Conservation (phyloP, 768 basidiomycete species). For the Kwoniella bestiolae region DNA sequence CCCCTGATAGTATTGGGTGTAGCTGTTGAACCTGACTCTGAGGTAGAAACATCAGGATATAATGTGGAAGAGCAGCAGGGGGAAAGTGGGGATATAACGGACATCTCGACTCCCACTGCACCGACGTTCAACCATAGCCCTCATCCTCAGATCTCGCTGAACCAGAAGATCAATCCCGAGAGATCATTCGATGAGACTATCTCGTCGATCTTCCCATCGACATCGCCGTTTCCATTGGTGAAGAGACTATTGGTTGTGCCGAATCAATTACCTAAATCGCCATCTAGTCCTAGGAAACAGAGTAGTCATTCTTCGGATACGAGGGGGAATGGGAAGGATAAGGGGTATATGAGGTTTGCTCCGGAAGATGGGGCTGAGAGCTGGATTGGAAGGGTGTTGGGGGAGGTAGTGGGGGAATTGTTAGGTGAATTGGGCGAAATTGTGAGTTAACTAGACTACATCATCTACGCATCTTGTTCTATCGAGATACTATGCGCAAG, state of each 20-base stretch:
- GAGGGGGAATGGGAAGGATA: conserved; percentile 60
- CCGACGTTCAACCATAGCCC: conserved; percentile 19
- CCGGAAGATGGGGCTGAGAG: conserved; percentile 72
- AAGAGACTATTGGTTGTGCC: conserved; percentile 56
- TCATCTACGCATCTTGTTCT: too few relatives aligned
- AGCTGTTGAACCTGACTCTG: conserved; percentile 65
- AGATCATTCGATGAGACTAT: conserved; percentile 69
- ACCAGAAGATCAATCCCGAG: conserved; percentile 59
- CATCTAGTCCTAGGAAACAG: conserved; percentile 58
- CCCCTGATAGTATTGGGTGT: conserved; percentile 88
- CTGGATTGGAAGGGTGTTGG: conserved; percentile 84
- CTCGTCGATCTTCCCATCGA: conserved; percentile 69
- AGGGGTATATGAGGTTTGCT: conserved; percentile 65
- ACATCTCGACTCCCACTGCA: conserved; percentile 28
- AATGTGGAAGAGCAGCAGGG: conserved; percentile 32
- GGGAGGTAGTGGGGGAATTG: conserved; percentile 84
- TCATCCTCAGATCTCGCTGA: too few relatives aligned
- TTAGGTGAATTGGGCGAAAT: conserved; percentile 81
- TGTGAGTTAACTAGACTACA: conserved; percentile 65
- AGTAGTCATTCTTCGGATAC: neutral
- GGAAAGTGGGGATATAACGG: conserved; percentile 29
- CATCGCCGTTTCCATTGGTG: conserved; percentile 74
- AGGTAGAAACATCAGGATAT: conserved; percentile 21
- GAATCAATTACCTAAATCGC: conserved; percentile 20
- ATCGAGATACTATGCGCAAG: too few relatives aligned